Conservation (phyloP, 1,139 yeast genomes). For the Debaryomyces singareniensis region DNA sequence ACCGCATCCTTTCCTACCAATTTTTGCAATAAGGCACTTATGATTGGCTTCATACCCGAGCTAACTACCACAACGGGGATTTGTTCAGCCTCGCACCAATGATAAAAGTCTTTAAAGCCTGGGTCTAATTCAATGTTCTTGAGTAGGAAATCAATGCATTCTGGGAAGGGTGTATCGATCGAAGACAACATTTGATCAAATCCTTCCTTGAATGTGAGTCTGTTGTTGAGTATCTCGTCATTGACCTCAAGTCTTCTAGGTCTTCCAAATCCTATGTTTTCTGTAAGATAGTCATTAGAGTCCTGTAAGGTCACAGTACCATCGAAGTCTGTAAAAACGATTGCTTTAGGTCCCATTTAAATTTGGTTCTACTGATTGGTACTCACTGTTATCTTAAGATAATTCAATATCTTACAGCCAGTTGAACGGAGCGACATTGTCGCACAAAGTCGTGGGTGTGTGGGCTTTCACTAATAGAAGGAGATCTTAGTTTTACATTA, state of each 20-base stretch:
- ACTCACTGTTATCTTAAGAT: too few relatives aligned
- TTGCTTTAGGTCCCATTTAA: conserved; percentile 41
- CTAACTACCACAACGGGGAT: conserved; percentile 80
- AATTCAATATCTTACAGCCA: too few relatives aligned
- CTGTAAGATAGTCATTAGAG: conserved; percentile 87
- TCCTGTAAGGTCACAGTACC: conserved; percentile 92
- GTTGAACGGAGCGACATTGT: too few relatives aligned
- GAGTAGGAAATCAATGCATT: conserved; percentile 66
- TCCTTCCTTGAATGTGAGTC: conserved; percentile 69
- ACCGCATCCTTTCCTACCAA: conserved; percentile 76
- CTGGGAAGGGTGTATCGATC: conserved; percentile 66
- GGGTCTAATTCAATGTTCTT: conserved; percentile 73
- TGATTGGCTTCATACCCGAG: conserved; percentile 90
- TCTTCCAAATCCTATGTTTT: conserved; percentile 79
- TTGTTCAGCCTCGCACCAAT: conserved; percentile 65
- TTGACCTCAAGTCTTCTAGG: conserved; percentile 62
- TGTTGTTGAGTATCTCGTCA: conserved; percentile 66
- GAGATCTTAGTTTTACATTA: too few relatives aligned
- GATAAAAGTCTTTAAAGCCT: conserved; percentile 76
- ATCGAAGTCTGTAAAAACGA: conserved; percentile 95
- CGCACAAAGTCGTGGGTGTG: too few relatives aligned
- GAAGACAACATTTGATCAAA: conserved; percentile 81
- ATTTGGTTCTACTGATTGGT: too few relatives aligned
- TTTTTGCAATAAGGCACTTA: conserved; percentile 64
- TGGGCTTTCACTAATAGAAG: too few relatives aligned